phyloP scores from a whole-genome alignment of 139 green algal species.

The Coelastrella sp. region DNA sequence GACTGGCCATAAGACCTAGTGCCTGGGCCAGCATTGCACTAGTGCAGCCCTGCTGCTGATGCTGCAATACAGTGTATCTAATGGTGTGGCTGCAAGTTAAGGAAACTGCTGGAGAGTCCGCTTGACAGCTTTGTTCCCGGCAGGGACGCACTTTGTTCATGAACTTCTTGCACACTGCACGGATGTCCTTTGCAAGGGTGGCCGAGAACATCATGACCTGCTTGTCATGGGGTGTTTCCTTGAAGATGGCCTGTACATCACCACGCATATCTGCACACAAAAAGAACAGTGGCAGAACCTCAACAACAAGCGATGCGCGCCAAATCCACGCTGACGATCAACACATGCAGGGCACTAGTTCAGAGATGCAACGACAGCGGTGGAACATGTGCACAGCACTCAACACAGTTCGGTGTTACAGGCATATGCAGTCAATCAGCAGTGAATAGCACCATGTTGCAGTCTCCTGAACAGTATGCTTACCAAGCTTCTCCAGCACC shows the following conservation, averaged over 20 bases:
- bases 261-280: constrained; percentile 91
- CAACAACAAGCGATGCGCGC: not conserved
- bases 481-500: constrained; percentile 94
- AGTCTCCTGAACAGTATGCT: too few relatives aligned
- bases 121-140: not conserved
- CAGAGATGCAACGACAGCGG: too few relatives aligned
- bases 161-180: constrained; percentile 98
- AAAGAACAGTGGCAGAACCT: not conserved
- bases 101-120: not conserved
- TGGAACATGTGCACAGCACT: too few relatives aligned
- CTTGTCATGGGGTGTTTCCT: constrained; percentile 98
- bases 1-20: too few relatives aligned
- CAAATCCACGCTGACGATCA: too few relatives aligned
- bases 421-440: too few relatives aligned
- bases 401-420: too few relatives aligned
- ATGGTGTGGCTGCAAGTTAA: not conserved
- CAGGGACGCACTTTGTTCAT: constrained; percentile 79
- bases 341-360: too few relatives aligned
- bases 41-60: not conserved
- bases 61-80: not conserved
- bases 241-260: constrained; percentile 99
- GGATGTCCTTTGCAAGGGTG: constrained; percentile 93
- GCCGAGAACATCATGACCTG: constrained; percentile 99
- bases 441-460: too few relatives aligned
- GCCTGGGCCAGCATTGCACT: too few relatives aligned